A percentile compares a stretch with the other conserved stretches of the same genome.
These are phyloP conservation scores for Strobilomyces echinocephalus DNA, from an alignment of 768 basidiomycete genomes.

Conservation along the genomic window DNA sequence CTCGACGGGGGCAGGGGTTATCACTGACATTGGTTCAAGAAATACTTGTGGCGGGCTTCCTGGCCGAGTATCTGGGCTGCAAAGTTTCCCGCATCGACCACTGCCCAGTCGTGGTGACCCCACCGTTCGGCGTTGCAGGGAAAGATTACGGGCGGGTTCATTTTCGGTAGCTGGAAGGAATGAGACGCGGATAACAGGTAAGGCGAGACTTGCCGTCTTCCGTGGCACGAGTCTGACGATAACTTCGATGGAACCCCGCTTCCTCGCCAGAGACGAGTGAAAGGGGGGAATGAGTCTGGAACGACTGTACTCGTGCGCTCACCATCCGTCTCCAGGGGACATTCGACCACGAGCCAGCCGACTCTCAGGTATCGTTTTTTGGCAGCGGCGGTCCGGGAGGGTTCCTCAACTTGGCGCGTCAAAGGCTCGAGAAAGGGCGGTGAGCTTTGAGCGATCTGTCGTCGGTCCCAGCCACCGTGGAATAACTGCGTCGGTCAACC, in stretches of 20 bases:
- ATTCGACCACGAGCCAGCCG: too few species aligned
- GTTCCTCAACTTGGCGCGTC: slow-evolving; percentile 47
- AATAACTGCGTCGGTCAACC: too few species aligned
- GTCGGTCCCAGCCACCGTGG: too few species aligned
- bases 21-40: too few species aligned
- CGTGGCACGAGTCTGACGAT: slow-evolving; percentile 65
- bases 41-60: slow-evolving; percentile 55
- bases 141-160: slow-evolving; percentile 54
- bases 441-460: slow-evolving; percentile 49
- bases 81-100: slow-evolving; percentile 78
- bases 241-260: slow-evolving; percentile 70
- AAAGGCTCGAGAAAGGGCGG: slow-evolving; percentile 70
- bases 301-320: slow-evolving; percentile 54
- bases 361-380: slow-evolving; percentile 51
- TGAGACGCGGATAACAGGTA: slow-evolving; percentile 5
- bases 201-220: slow-evolving; percentile 52
- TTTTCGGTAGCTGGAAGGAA: slow-evolving; percentile 47
- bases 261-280: slow-evolving; percentile 38
- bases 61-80: slow-evolving; percentile 73
- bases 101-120: slow-evolving; percentile 70
- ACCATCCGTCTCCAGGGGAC: slow-evolving; percentile 77
- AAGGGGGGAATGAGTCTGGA: neutral
- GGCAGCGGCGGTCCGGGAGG: slow-evolving; percentile 61
- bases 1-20: too few species aligned
- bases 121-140: slow-evolving; percentile 60